Percentiles rank a stretch among this genome's conserved stretches.
Evolutionary conservation across 768 basidiomycete species (phyloP).

Genomic region (Hydnomerulius pinastri): DNA sequence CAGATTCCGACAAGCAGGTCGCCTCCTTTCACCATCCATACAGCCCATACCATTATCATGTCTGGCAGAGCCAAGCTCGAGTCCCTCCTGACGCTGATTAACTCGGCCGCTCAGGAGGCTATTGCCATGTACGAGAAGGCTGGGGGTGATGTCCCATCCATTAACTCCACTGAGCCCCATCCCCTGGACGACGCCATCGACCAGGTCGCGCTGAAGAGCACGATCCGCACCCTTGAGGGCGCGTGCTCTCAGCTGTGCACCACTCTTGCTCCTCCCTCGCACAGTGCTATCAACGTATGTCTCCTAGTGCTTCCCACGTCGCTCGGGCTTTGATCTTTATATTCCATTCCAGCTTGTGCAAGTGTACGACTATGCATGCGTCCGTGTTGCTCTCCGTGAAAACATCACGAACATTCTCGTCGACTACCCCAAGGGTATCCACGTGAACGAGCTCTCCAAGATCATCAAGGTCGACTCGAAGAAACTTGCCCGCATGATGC

Average conservation of each 20-base stretch:
- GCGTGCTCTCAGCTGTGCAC: conserved; percentile 38
- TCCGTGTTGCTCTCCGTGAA: conserved; percentile 29
- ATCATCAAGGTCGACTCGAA: conserved; percentile 18
- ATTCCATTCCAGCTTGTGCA: conserved; percentile 22
- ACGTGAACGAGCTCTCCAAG: conserved; percentile 29
- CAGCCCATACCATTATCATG: conserved; percentile 6
- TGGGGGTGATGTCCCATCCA: conserved; percentile 30
- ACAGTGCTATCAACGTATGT: conserved; percentile 35
- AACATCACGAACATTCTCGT: conserved; percentile 30
- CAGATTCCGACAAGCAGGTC: neutral
- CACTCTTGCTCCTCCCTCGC: conserved; percentile 36
- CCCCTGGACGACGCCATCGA: conserved; percentile 36
- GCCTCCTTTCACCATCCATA: neutral
- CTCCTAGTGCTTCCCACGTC: neutral
- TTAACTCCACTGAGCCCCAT: conserved; percentile 36
- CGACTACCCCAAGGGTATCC: conserved; percentile 31
- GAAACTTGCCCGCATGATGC: conserved; percentile 34
- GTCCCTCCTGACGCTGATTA: conserved; percentile 33
- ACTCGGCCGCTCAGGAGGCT: conserved; percentile 31
- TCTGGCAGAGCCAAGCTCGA: conserved; percentile 26
- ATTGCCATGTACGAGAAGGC: conserved; percentile 35
- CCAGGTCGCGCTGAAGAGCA: conserved; percentile 21
- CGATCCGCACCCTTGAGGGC: conserved; percentile 34
- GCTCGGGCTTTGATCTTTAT: neutral
- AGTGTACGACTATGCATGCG: conserved; percentile 29